phyloP scores from a whole-genome alignment of 306 rosid species.

The Oxytropis ochrocephala region DNA sequence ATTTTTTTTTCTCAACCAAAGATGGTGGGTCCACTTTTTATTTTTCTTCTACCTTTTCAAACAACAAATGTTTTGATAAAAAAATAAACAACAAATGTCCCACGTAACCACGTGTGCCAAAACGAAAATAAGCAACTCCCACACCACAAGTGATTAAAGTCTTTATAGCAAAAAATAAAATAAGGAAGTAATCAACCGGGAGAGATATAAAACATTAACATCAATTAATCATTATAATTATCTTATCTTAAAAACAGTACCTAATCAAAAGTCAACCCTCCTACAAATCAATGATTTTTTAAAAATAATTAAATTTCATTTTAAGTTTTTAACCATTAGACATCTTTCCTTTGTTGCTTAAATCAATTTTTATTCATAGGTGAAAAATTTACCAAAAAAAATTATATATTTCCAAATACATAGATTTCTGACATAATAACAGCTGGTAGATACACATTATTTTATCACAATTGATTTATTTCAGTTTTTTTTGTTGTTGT shows the following conservation, averaged over 20 bases:
- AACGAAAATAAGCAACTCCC: neutral
- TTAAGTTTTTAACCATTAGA: too few species aligned
- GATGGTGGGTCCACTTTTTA: too few species aligned
- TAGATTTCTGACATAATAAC: too few species aligned
- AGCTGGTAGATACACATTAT: too few species aligned
- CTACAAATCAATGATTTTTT: neutral
- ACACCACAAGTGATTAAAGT: neutral
- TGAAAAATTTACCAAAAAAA: too few species aligned
- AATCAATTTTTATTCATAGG: too few species aligned
- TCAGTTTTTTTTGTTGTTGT: too few species aligned
- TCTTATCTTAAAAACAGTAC: neutral
- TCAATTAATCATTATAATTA: conserved; percentile 28
- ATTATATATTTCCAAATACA: too few species aligned
- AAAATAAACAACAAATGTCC: neutral
- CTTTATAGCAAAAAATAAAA: too few species aligned
- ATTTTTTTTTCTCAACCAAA: too few species aligned
- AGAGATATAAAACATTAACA: conserved; percentile 13
- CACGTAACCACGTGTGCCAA: neutral
- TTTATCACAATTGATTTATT: too few species aligned
- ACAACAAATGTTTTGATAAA: neutral
- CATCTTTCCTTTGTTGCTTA: too few species aligned
- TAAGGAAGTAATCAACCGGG: neutral
- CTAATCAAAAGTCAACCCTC: conserved; percentile 21
- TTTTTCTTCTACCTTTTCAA: neutral
- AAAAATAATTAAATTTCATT: neutral